Percentiles rank a stretch among this genome's conserved stretches.
Evolutionary conservation across 441 rosid genomes (phyloP).

Genomic region (Erodium texanum): DNA sequence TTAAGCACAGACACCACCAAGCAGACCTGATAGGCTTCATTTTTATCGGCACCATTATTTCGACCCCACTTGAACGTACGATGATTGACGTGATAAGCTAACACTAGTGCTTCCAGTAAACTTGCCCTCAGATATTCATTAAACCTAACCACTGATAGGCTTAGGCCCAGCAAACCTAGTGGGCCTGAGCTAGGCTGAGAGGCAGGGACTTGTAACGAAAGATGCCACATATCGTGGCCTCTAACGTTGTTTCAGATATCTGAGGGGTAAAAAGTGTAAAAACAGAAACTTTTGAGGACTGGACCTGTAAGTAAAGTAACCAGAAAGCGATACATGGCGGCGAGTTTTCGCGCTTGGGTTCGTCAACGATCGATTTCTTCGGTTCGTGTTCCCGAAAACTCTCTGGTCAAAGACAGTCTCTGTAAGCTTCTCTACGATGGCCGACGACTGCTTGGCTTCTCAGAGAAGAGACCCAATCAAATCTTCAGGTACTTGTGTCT

Average conservation of each 20-base stretch:
- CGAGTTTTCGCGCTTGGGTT: constrained; percentile 6
- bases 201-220: neutral
- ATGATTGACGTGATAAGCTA: too few species aligned
- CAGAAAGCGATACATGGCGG: neutral
- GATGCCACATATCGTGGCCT: neutral
- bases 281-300: neutral
- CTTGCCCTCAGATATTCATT: too few species aligned
- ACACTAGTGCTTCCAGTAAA: too few species aligned
- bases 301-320: neutral
- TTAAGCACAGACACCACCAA: too few species aligned
- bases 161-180: neutral
- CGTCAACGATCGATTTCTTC: constrained; percentile 5
- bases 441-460: constrained; percentile 51
- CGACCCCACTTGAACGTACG: too few species aligned
- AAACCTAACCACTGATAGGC: too few species aligned
- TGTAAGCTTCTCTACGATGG: constrained; percentile 31
- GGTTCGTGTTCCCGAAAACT: neutral
- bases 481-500: constrained; percentile 47
- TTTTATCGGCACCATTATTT: too few species aligned
- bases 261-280: neutral
- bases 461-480: constrained; percentile 75
- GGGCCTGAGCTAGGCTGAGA: neutral
- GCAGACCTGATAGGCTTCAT: too few species aligned
- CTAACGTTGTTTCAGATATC: neutral
- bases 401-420: neutral